Conservation (phyloP, 148 eudicot genomes). For the Selenicereus undatus region DNA sequence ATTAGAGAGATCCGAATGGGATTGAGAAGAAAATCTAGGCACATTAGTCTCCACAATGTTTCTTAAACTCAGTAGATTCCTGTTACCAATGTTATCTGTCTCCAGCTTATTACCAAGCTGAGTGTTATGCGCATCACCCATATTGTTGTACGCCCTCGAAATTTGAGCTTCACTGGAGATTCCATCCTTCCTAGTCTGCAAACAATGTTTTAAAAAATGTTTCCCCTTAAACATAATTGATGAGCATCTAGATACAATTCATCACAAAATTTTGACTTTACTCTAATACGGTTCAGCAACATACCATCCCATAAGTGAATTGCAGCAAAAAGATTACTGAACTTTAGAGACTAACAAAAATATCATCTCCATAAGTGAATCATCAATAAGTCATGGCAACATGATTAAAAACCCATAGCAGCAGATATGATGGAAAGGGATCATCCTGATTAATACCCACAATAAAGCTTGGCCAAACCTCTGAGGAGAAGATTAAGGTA, state of each 20-base stretch:
- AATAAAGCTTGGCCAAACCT: neutral
- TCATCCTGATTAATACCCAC: no score
- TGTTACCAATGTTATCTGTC: conserved; percentile 32
- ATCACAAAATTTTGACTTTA: neutral
- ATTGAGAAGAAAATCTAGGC: conserved; percentile 30
- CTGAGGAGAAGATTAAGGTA: neutral
- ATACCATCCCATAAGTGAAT: neutral
- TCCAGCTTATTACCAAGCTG: conserved; percentile 31
- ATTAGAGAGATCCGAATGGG: conserved; percentile 31
- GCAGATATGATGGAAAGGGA: no score
- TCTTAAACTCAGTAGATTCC: conserved; percentile 46
- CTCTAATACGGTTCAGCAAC: neutral
- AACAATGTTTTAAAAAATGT: conserved; percentile 4
- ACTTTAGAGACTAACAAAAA: neutral
- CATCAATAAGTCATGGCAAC: neutral
- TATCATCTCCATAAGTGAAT: neutral
- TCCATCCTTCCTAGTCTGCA: conserved; percentile 48
- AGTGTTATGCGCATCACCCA: conserved; percentile 30
- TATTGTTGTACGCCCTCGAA: conserved; percentile 21
- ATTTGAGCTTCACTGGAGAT: conserved; percentile 36
- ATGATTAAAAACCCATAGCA: no score
- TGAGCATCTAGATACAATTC: neutral
- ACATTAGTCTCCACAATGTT: conserved; percentile 33
- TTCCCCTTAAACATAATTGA: neutral
- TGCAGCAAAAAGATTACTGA: neutral